These are phyloP conservation scores for Mycena galericulata DNA, from an alignment of 768 basidiomycete species.

Conservation along the genomic window DNA sequence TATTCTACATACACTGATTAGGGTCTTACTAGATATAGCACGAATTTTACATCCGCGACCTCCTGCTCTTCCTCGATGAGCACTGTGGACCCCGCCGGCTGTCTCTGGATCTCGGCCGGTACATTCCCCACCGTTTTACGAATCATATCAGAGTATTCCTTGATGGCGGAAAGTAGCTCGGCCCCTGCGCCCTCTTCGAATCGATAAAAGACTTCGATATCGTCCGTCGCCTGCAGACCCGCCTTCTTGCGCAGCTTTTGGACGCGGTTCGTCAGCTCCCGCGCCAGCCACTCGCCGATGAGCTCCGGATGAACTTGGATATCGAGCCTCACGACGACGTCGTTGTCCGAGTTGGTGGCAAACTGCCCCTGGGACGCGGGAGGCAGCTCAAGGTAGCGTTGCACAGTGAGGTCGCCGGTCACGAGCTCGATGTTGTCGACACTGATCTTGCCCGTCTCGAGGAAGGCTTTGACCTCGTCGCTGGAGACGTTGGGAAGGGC, in stretches of 20 bases:
- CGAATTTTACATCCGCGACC: slow-evolving; percentile 82
- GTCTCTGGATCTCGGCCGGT: slow-evolving; percentile 70
- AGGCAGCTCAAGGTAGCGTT: slow-evolving; percentile 89
- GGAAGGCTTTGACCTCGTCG: slow-evolving; percentile 84
- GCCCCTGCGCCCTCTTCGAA: slow-evolving; percentile 78
- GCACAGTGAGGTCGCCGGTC: slow-evolving; percentile 91
- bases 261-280: slow-evolving; percentile 92
- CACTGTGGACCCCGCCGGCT: slow-evolving; percentile 59
- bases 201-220: slow-evolving; percentile 87
- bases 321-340: slow-evolving; percentile 95
- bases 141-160: slow-evolving; percentile 76
- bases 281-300: slow-evolving; percentile 86
- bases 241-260: slow-evolving; percentile 97
- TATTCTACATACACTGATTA: slow-evolving; percentile 19
- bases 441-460: slow-evolving; percentile 77
- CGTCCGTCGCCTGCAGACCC: slow-evolving; percentile 94
- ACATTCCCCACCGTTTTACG: slow-evolving; percentile 79
- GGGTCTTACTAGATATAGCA: slow-evolving; percentile 69
- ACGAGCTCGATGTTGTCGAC: slow-evolving; percentile 93
- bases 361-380: slow-evolving; percentile 69
- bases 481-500: slow-evolving; percentile 86
- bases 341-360: slow-evolving; percentile 91
- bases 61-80: slow-evolving; percentile 92
- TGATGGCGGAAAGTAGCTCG: slow-evolving; percentile 74
- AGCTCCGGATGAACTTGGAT: slow-evolving; percentile 89